Conservation (phyloP, 164 flowering plant species). For the Magnolia sinica region DNA sequence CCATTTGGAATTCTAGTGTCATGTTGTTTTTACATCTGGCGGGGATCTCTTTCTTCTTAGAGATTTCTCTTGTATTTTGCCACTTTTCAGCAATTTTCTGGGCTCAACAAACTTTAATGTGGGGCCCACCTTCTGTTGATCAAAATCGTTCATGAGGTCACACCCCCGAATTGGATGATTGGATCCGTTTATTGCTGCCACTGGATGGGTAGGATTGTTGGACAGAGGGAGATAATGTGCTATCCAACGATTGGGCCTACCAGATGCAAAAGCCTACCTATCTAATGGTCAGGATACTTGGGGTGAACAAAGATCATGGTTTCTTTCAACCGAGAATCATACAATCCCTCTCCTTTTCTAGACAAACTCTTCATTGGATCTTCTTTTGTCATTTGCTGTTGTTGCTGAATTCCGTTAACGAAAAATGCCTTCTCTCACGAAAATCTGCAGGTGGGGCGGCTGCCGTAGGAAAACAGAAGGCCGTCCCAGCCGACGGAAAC, state of each 20-base stretch:
- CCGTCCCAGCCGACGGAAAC: slow-evolving; percentile 35
- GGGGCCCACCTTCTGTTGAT: too few species aligned
- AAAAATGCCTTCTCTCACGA: neutral
- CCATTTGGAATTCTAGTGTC: neutral
- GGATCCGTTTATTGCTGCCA: too few species aligned
- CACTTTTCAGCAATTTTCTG: too few species aligned
- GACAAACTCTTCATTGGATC: neutral
- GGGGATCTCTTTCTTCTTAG: neutral
- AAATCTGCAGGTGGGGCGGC: slow-evolving; percentile 39
- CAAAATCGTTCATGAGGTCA: too few species aligned
- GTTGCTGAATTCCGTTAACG: neutral
- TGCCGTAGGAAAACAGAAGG: slow-evolving; percentile 47
- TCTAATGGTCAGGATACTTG: too few species aligned
- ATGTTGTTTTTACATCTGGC: neutral
- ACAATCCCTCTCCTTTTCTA: neutral
- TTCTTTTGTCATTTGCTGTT: neutral
- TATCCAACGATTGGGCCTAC: too few species aligned
- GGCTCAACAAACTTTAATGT: too few species aligned
- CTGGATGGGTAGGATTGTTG: too few species aligned
- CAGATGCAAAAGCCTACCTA: too few species aligned
- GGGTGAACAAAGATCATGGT: too few species aligned
- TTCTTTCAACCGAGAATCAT: neutral
- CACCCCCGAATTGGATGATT: too few species aligned
- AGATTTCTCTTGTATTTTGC: neutral
- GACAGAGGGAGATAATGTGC: too few species aligned